Conservation (phyloP, 257 asterid genomes). For the Solanum piurae region DNA sequence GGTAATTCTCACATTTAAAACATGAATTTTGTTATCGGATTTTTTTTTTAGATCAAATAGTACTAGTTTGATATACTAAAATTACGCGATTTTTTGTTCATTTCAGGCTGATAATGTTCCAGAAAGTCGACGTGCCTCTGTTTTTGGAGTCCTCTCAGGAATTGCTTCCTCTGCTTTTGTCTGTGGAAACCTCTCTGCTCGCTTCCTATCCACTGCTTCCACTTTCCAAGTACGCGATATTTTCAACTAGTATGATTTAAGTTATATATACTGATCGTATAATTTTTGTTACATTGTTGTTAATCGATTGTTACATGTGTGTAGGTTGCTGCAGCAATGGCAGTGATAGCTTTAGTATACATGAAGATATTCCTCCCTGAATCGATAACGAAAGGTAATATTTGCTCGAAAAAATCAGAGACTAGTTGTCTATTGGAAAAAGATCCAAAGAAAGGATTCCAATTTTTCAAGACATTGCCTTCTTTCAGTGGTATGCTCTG, state of each 20-base stretch:
- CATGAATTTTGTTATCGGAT: not conserved
- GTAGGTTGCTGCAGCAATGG: conserved; percentile 75
- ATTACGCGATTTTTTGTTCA: not conserved
- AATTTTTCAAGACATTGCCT: conserved; percentile 41
- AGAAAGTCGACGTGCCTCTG: conserved; percentile 59
- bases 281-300: not conserved
- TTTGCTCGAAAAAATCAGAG: conserved; percentile 23
- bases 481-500: conserved; percentile 46
- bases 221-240: conserved; percentile 48
- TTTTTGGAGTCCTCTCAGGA: conserved; percentile 73
- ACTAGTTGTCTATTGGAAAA: conserved; percentile 52
- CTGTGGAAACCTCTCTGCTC: conserved; percentile 76
- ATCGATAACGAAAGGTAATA: conserved; percentile 16
- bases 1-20: conserved; percentile 18
- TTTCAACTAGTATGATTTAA: not conserved
- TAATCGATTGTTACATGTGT: not conserved
- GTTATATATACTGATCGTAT: not conserved
- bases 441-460: conserved; percentile 35
- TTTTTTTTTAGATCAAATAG: not conserved
- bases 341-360: conserved; percentile 45
- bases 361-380: conserved; percentile 77
- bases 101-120: conserved; percentile 85
- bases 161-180: conserved; percentile 73
- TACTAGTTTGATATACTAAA: not conserved
- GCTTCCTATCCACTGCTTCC: conserved; percentile 62